These are phyloP conservation scores for Fusarium caatingaense DNA, from an alignment of 2,329 filamentous ascomycete species.

Conservation along the genomic window DNA sequence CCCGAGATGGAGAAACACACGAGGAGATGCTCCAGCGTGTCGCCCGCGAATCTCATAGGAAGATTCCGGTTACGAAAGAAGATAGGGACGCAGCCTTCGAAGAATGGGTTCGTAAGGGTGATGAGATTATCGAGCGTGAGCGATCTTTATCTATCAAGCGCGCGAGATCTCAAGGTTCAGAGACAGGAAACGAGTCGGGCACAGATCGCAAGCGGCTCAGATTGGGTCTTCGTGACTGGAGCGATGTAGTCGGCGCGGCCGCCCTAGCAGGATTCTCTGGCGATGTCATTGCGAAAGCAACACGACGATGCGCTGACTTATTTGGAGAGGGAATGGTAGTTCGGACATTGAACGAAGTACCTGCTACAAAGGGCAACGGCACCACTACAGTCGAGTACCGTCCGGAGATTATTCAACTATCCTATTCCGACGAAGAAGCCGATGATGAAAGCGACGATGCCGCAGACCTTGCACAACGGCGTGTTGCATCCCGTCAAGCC, in stretches of 20 bases:
- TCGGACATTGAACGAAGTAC: constrained; percentile 61
- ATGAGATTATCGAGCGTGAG: constrained; percentile 42
- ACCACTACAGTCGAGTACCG: constrained; percentile 47
- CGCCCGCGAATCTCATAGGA: constrained; percentile 56
- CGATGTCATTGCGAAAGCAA: constrained; percentile 73
- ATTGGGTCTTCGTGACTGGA: constrained; percentile 78
- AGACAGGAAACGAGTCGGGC: constrained; percentile 34
- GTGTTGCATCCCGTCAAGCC: constrained; percentile 47
- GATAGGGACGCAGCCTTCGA: constrained; percentile 51
- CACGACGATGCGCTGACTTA: constrained; percentile 78
- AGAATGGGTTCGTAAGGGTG: constrained; percentile 50
- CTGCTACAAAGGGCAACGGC: constrained; percentile 38
- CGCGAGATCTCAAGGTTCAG: constrained; percentile 28
- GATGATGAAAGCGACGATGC: constrained; percentile 44
- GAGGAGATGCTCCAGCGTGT: constrained; percentile 60
- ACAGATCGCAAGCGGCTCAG: constrained; percentile 46
- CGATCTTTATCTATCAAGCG: constrained; percentile 29
- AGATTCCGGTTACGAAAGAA: constrained; percentile 42
- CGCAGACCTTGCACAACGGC: constrained; percentile 46
- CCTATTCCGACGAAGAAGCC: constrained; percentile 38
- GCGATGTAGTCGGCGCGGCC: constrained; percentile 83
- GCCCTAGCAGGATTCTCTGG: constrained; percentile 77
- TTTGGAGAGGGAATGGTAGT: constrained; percentile 80
- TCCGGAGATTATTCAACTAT: constrained; percentile 46
- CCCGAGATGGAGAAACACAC: constrained; percentile 58